phyloP scores from a whole-genome alignment of 495 filamentous ascomycete genomes.

The Aspergillus sclerotioniger region DNA sequence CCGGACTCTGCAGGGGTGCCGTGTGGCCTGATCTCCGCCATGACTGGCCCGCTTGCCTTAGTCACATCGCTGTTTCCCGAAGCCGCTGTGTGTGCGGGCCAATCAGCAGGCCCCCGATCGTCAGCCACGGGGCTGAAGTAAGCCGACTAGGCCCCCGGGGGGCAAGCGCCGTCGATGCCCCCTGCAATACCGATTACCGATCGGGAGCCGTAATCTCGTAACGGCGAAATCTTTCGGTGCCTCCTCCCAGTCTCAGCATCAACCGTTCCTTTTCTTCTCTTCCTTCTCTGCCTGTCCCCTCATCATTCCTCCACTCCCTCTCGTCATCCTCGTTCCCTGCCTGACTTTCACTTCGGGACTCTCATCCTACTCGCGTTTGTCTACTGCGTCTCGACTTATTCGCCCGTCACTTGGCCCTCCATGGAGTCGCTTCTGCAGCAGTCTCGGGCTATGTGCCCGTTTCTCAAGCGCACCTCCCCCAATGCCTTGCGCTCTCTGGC shows the following conservation, averaged over 20 bases:
- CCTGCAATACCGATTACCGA: background rate
- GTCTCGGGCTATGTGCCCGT: constrained; percentile 92
- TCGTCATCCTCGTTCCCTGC: constrained; percentile 7
- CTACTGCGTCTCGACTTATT: constrained; percentile 6
- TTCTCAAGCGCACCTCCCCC: constrained; percentile 90
- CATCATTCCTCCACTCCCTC: constrained; percentile 1
- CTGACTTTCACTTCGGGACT: background rate
- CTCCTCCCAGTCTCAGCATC: background rate
- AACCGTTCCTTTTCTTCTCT: background rate
- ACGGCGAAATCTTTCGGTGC: constrained; percentile 17
- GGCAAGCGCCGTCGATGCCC: background rate
- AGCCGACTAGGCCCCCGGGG: constrained; percentile 3
- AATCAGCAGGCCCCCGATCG: constrained; percentile 8
- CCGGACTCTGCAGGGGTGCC: too few species aligned
- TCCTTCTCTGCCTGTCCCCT: background rate
- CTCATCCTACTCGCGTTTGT: background rate
- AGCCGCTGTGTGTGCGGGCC: background rate
- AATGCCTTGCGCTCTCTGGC: constrained; percentile 85
- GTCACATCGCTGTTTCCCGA: background rate
- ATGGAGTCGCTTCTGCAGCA: constrained; percentile 96
- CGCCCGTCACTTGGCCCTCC: constrained; percentile 16
- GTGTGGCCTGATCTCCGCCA: background rate
- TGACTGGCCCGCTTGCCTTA: background rate
- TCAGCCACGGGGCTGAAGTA: constrained; percentile 6
- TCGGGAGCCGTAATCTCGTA: constrained; percentile 10